phyloP scores from a whole-genome alignment of 73 alveolate genomes.

The Loxodes magnus region DNA sequence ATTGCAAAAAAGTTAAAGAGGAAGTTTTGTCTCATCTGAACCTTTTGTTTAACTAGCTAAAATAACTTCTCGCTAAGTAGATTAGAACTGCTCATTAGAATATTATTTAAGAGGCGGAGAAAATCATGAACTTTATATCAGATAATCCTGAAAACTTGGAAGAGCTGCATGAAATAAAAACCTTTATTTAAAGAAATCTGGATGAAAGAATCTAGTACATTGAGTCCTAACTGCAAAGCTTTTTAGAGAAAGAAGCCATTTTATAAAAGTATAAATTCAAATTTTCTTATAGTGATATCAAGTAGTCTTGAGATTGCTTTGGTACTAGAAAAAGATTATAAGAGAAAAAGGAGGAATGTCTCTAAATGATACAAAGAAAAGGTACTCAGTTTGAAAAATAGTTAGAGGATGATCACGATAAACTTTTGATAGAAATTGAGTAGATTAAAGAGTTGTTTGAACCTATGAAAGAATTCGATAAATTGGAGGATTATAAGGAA shows the following conservation, averaged over 20 bases:
- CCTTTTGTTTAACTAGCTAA: no score
- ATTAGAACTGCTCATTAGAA: no score
- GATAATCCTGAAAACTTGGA: slow-evolving; percentile 37
- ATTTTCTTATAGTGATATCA: slow-evolving; percentile 42
- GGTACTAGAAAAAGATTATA: slow-evolving; percentile 43
- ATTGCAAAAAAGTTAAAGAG: slow-evolving; percentile 2
- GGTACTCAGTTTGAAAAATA: slow-evolving; percentile 46
- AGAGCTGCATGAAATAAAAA: slow-evolving; percentile 39
- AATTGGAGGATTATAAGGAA: slow-evolving; percentile 15
- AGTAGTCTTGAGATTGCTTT: slow-evolving; percentile 50
- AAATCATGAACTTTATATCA: slow-evolving; percentile 14
- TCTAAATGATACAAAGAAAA: slow-evolving; percentile 23
- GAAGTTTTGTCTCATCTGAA: no score
- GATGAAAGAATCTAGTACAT: slow-evolving; percentile 34
- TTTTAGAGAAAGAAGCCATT: slow-evolving; percentile 44
- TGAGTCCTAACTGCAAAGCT: slow-evolving; percentile 29
- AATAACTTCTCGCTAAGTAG: no score
- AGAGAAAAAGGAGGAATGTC: slow-evolving; percentile 36
- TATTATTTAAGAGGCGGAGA: no score
- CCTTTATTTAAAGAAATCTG: slow-evolving; percentile 35
- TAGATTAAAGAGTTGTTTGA: slow-evolving; percentile 17
- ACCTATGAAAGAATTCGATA: slow-evolving; percentile 25
- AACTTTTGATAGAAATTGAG: slow-evolving; percentile 21
- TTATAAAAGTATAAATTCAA: slow-evolving; percentile 48
- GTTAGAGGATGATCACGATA: slow-evolving; percentile 16